Evolutionary conservation across 148 eudicot genomes (phyloP).

Genomic region (Vaccinium corymbosum): DNA sequence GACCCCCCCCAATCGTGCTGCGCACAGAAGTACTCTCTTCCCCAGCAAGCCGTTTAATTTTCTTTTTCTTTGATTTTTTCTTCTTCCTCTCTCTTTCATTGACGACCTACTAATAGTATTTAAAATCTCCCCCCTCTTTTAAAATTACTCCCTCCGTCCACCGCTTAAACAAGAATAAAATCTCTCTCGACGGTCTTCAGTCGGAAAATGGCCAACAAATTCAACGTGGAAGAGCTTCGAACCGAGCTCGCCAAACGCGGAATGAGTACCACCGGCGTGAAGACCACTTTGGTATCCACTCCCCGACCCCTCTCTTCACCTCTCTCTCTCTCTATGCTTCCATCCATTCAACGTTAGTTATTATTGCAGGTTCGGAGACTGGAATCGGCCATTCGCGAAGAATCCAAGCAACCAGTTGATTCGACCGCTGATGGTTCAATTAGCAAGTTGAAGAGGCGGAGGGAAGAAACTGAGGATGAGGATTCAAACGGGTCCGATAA

Average conservation of each 20-base stretch:
- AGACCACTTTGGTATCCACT: conserved; percentile 50
- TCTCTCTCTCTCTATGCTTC: neutral
- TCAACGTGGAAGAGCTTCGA: conserved; percentile 78
- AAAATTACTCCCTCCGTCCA: neutral
- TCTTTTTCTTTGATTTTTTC: neutral
- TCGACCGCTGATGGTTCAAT: neutral
- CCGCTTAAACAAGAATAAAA: neutral
- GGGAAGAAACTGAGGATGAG: conserved; percentile 34
- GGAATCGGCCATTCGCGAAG: conserved; percentile 47
- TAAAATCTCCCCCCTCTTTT: neutral
- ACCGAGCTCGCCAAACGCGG: conserved; percentile 64
- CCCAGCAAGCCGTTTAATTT: conserved; percentile 7
- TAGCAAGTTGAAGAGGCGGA: conserved; percentile 41
- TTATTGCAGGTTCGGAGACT: conserved; percentile 55
- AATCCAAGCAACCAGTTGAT: conserved; percentile 11
- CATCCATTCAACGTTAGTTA: neutral
- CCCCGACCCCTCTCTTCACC: neutral
- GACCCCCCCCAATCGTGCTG: neutral
- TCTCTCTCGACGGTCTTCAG: neutral
- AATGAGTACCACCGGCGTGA: conserved; percentile 62
- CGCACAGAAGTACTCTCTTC: conserved; percentile 1
- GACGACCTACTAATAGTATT: neutral
- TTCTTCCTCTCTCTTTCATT: neutral
- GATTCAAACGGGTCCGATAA: conserved; percentile 31
- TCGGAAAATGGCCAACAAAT: conserved; percentile 28